Evolutionary conservation across 176 grass and related monocot species (phyloP), one percentile per base, ranked within the genome.

Genomic region (Phragmites australis): DNA sequence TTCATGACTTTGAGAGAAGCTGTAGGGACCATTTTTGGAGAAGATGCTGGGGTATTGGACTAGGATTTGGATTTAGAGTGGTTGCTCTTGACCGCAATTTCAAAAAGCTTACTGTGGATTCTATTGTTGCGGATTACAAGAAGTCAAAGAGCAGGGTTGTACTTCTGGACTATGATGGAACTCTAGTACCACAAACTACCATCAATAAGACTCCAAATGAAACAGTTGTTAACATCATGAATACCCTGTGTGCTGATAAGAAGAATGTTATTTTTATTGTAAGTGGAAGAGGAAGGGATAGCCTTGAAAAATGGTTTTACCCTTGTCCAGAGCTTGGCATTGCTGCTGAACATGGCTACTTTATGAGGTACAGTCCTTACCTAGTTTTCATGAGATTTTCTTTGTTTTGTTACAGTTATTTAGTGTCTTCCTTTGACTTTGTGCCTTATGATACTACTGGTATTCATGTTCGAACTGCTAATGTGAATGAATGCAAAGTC

Each of bases 291-390:
- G 85, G 78, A 62, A 76, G 64, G 85, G 54, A 17, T 82, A 82
- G 85, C 78, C 85, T 87, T 82, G 85, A 87, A n/a, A 82, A 87
- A 50, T 87, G 85, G 78, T 87, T 87, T 81, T 76, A 51, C 78
- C 65, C 63, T 66, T 91, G 89, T 23, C 77, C 72, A 62, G 79
- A 91, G 46, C 82, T 91, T 85, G 89, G 89, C 22, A 88, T 91
- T 79, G 89, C 86, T 29, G 86, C 89, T 42, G 89, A 91, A 82
- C 89, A 91, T 88, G 89, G 89, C 29, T 91, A 91, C 82, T 88
- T 91, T 34, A 82, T 85, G 51, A 88, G 89, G 89, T 91, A 88
- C 32, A 18, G 9, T 34, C 57, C 5, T 70, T 60, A 22, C 11
- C 29, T 58, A 3, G 7, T 31, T 52, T 77, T 79, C 60, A 10